phyloP scores from a whole-genome alignment of 139 green algal species.

The Picochlorum sp. region DNA sequence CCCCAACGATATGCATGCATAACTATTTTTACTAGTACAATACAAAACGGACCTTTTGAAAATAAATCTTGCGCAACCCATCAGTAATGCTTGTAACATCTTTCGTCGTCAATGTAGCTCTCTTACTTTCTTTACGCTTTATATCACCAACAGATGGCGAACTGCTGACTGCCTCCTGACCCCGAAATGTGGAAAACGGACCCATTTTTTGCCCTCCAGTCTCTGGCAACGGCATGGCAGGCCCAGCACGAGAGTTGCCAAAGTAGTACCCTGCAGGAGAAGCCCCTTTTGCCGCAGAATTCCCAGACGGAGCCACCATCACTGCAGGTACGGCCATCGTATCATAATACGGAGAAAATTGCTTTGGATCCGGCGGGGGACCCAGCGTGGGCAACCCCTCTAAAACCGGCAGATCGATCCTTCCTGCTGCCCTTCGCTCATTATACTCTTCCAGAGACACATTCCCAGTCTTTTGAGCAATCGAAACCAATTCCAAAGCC shows the following conservation, averaged over 20 bases:
- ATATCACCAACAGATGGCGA: no score
- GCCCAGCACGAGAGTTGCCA: background rate
- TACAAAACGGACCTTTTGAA: no score
- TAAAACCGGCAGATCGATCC: conserved; percentile 7
- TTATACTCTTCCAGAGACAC: conserved; percentile 17
- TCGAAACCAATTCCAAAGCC: conserved; percentile 31
- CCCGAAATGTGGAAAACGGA: background rate
- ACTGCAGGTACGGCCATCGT: background rate
- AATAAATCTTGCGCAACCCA: conserved; percentile 87
- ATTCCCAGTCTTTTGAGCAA: conserved; percentile 23
- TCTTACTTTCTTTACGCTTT: background rate
- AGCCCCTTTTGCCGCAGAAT: background rate
- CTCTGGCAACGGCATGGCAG: background rate
- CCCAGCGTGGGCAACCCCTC: conserved; percentile 4
- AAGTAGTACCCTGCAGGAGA: background rate
- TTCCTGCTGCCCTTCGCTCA: background rate
- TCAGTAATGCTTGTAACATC: conserved; percentile 78
- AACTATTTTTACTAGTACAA: no score
- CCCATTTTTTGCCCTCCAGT: background rate
- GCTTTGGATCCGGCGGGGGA: background rate
- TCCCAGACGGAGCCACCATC: background rate
- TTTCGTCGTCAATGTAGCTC: conserved; percentile 33
- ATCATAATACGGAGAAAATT: background rate
- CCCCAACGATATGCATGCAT: conserved; percentile 13
- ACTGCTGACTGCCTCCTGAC: background rate